A percentile compares a stretch with the other conserved stretches of the same genome.
Conservation (phyloP, 78 protist genomes). For the Pigoraptor vietnamica region DNA sequence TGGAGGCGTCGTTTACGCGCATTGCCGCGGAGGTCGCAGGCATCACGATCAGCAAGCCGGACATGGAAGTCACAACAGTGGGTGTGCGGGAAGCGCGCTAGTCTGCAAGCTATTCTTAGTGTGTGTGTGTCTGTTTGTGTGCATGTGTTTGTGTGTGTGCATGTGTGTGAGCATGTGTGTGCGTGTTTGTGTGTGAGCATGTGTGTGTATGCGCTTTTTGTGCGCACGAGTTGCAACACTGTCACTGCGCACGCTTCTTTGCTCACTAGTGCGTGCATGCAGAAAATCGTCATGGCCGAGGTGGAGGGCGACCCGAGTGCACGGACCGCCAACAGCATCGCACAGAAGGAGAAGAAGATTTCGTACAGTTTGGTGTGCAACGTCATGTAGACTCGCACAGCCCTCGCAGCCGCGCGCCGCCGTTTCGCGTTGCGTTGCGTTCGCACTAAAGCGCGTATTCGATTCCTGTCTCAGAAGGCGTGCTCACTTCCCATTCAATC, state of each 20-base stretch:
- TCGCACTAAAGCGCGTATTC: no score
- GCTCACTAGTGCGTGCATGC: neutral
- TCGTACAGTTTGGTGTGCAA: neutral
- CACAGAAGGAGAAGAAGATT: neutral
- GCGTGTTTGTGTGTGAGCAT: neutral
- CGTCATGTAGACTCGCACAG: no score
- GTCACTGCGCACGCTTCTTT: neutral
- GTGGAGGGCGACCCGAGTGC: neutral
- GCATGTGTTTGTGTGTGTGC: neutral
- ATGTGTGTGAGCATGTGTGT: neutral
- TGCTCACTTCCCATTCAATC: no score
- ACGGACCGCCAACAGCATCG: neutral
- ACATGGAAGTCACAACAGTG: neutral
- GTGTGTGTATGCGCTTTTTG: neutral
- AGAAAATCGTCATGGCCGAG: neutral
- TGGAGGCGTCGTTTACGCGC: neutral
- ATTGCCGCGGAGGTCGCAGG: neutral
- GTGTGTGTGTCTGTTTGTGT: neutral
- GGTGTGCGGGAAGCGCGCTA: neutral
- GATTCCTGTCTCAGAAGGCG: no score
- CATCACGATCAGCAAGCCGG: neutral
- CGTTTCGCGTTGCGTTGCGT: no score
- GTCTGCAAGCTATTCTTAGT: neutral
- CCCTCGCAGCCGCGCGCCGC: no score
- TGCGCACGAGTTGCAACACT: neutral